A percentile compares a stretch with the other conserved stretches of the same genome.
phyloP scores from a whole-genome alignment of 2,329 filamentous ascomycete species.

The Ophidiomyces ophidiicola region DNA sequence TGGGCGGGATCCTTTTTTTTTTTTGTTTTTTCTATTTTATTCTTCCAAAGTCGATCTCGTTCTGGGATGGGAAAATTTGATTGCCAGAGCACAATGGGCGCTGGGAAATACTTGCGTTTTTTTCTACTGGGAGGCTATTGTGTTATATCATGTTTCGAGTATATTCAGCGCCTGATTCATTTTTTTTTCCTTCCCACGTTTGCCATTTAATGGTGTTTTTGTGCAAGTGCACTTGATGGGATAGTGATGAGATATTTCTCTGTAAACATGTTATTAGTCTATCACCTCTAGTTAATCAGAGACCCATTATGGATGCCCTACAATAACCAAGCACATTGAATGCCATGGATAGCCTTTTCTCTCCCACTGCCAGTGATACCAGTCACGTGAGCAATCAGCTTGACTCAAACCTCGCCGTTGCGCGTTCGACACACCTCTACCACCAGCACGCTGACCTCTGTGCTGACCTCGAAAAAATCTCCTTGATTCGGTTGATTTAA shows the following conservation, averaged over 20 bases:
- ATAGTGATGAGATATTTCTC: constrained; percentile 6
- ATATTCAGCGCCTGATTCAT: constrained; percentile 1
- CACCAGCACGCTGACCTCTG: no score
- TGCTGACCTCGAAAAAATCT: no score
- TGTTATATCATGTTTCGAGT: neutral
- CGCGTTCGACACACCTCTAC: no score
- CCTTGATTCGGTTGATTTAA: neutral
- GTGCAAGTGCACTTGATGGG: neutral
- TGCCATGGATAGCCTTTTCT: no score
- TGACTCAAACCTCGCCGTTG: no score
- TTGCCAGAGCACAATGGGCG: constrained; percentile 6
- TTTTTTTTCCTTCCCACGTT: neutral
- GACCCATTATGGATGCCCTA: no score
- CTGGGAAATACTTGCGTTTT: neutral
- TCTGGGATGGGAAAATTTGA: constrained; percentile 10
- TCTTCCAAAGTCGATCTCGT: neutral
- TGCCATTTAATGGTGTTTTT: neutral
- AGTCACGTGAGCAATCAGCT: no score
- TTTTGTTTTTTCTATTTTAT: no score
- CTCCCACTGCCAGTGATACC: no score
- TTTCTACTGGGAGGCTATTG: constrained; percentile 9
- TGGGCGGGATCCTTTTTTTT: no score
- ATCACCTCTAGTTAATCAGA: neutral
- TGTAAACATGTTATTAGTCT: constrained; percentile 6
- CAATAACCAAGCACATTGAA: no score